phyloP scores from a whole-genome alignment of 345 rosid species.

The Rhodamnia argentea region DNA sequence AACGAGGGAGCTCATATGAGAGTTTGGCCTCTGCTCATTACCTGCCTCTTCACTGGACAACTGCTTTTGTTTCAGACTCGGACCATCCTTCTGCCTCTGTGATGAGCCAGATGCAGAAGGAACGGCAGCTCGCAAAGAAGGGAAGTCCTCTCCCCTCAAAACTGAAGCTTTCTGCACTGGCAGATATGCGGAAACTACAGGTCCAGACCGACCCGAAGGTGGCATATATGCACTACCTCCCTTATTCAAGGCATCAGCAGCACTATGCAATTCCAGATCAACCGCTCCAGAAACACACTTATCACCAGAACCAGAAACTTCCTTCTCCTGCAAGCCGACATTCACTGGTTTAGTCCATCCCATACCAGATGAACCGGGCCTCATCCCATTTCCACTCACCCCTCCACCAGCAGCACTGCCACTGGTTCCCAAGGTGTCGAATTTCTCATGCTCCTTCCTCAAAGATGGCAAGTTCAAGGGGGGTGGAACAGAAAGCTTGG shows the following conservation, averaged over 20 bases:
- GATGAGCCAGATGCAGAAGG: constrained; percentile 39
- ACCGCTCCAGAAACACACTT: neutral
- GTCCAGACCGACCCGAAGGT: constrained; percentile 30
- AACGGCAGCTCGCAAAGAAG: constrained; percentile 70
- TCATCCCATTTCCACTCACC: constrained; percentile 49
- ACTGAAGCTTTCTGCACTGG: constrained; percentile 47
- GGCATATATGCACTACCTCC: constrained; percentile 33
- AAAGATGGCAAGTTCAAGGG: constrained; percentile 95
- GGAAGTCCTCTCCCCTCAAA: constrained; percentile 93
- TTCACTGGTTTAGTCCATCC: constrained; percentile 85
- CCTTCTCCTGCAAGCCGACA: constrained; percentile 48
- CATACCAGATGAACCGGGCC: constrained; percentile 76
- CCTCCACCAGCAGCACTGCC: constrained; percentile 61
- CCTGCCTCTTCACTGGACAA: constrained; percentile 21
- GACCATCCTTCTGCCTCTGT: constrained; percentile 71
- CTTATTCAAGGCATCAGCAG: constrained; percentile 36
- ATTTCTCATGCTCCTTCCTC: constrained; percentile 82
- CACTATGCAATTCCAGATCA: constrained; percentile 21
- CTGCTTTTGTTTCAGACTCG: constrained; percentile 61
- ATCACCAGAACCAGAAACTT: constrained; percentile 8
- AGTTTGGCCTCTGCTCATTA: constrained; percentile 29
- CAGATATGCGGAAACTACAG: constrained; percentile 22
- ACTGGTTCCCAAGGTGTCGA: constrained; percentile 61
- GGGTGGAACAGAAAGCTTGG: constrained; percentile 97
- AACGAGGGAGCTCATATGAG: constrained; percentile 24